phyloP scores from a whole-genome alignment of 2,329 filamentous ascomycete genomes.

The Orbilia ellipsospora region DNA sequence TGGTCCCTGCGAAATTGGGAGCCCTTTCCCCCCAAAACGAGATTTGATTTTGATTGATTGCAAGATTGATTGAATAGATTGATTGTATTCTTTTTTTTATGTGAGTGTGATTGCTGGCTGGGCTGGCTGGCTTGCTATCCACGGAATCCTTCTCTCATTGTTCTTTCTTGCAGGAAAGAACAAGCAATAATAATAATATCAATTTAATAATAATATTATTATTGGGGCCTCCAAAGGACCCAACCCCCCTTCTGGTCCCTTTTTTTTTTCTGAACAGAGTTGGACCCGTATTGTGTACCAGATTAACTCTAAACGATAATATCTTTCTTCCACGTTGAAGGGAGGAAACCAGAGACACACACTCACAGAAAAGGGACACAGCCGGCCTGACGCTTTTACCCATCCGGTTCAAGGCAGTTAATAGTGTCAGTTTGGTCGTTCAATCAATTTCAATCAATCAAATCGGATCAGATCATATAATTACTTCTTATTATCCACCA shows the following conservation, averaged over 20 bases:
- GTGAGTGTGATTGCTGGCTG: not conserved
- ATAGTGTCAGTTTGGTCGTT: too few relatives aligned
- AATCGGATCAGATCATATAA: not conserved
- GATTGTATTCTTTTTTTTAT: not conserved
- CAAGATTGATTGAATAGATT: not conserved
- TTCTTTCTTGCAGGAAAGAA: not conserved
- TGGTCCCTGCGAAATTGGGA: slow-evolving; percentile 46
- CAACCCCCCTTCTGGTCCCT: too few relatives aligned
- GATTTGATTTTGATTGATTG: slow-evolving; percentile 17
- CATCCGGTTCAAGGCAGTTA: not conserved
- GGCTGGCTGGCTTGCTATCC: not conserved
- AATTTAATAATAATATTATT: too few relatives aligned
- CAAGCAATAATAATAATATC: too few relatives aligned
- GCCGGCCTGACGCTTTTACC: not conserved
- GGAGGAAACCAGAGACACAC: too few relatives aligned
- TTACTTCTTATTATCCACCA: slow-evolving; percentile 10
- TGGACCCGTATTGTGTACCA: too few relatives aligned
- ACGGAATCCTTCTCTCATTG: not conserved
- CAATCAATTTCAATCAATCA: too few relatives aligned
- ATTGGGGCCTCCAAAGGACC: too few relatives aligned
- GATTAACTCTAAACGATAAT: too few relatives aligned
- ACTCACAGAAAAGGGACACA: too few relatives aligned
- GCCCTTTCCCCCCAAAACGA: slow-evolving; percentile 1
- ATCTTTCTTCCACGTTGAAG: too few relatives aligned
- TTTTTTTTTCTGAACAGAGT: too few relatives aligned